A percentile compares a stretch with the other conserved stretches of the same genome.
Evolutionary conservation across 345 rosid species (phyloP).

Genomic region (Salix caprea): DNA sequence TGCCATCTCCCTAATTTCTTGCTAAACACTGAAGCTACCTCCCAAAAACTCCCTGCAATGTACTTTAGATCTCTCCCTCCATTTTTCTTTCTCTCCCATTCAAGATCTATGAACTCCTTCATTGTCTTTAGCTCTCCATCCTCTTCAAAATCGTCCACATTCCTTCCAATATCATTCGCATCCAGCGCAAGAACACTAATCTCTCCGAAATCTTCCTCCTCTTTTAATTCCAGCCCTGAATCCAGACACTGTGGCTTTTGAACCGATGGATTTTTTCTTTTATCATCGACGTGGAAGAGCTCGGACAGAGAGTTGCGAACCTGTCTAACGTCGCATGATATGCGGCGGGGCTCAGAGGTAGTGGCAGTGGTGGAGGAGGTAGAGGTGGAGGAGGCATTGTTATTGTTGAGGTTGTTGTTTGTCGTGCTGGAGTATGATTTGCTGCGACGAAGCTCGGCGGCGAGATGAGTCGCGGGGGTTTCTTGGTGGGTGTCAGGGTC

Average conservation of each 20-base stretch:
- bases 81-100: slow-evolving; percentile 35
- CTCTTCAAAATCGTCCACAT: slow-evolving; percentile 22
- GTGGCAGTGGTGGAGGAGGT: slow-evolving; percentile 4
- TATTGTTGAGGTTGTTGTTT: slow-evolving; percentile 11
- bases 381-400: slow-evolving; percentile 17
- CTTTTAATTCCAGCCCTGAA: slow-evolving; percentile 16
- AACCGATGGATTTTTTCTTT: slow-evolving; percentile 11
- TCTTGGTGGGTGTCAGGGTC: slow-evolving; percentile 38
- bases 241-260: slow-evolving; percentile 16
- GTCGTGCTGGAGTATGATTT: slow-evolving; percentile 39
- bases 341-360: slow-evolving; percentile 45
- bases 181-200: slow-evolving; percentile 16
- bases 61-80: slow-evolving; percentile 17
- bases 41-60: slow-evolving; percentile 37
- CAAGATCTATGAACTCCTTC: slow-evolving; percentile 71
- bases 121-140: slow-evolving; percentile 50
- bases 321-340: slow-evolving; percentile 46
- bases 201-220: slow-evolving; percentile 15
- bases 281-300: slow-evolving; percentile 42
- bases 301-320: slow-evolving; percentile 34
- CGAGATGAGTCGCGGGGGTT: slow-evolving; percentile 19
- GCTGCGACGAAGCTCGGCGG: slow-evolving; percentile 45
- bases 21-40: slow-evolving; percentile 46
- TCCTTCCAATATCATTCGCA: slow-evolving; percentile 2
- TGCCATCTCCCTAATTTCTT: slow-evolving; percentile 53